Evolutionary conservation across 768 basidiomycete species (phyloP).

Genomic region (Russula foetens): DNA sequence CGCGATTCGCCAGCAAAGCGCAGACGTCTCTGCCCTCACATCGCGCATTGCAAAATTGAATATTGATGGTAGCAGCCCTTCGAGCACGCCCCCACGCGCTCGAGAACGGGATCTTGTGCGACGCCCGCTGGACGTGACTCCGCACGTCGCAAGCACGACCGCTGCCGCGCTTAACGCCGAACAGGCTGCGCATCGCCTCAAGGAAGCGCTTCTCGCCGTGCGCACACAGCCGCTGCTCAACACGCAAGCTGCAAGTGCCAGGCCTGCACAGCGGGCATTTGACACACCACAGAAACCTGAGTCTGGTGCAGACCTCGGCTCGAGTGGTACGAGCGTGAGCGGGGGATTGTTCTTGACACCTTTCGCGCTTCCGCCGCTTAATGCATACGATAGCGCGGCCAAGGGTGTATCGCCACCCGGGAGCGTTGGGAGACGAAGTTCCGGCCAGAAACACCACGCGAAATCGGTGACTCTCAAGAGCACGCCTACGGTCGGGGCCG

Average conservation of each 20-base stretch:
- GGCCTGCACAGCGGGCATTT: slow-evolving; percentile 25
- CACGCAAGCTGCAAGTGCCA: slow-evolving; percentile 34
- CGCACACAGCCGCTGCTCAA: slow-evolving; percentile 65
- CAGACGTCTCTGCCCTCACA: slow-evolving; percentile 44
- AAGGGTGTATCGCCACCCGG: slow-evolving; percentile 9
- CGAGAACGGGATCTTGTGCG: slow-evolving; percentile 10
- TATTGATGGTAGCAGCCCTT: slow-evolving; percentile 31
- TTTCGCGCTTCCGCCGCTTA: slow-evolving; percentile 4
- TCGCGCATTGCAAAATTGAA: slow-evolving; percentile 47
- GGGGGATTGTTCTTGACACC: neutral
- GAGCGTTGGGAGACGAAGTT: neutral
- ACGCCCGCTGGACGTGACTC: slow-evolving; percentile 33
- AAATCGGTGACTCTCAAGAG: slow-evolving; percentile 30
- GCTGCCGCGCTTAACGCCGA: slow-evolving; percentile 81
- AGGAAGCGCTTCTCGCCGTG: slow-evolving; percentile 51
- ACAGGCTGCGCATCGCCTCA: slow-evolving; percentile 60
- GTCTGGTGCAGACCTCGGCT: neutral
- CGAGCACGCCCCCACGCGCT: slow-evolving; percentile 22
- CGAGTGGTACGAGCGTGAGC: neutral
- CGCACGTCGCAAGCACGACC: slow-evolving; percentile 63
- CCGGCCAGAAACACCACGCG: slow-evolving; percentile 28
- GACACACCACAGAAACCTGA: slow-evolving; percentile 15
- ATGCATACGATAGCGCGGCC: neutral
- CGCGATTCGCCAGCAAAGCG: slow-evolving; percentile 53
- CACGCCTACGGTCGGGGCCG: slow-evolving; percentile 5